Base-by-base conservation (phyloP, 2,329 filamentous ascomycete species). In the Phialophora expanda region DNA sequence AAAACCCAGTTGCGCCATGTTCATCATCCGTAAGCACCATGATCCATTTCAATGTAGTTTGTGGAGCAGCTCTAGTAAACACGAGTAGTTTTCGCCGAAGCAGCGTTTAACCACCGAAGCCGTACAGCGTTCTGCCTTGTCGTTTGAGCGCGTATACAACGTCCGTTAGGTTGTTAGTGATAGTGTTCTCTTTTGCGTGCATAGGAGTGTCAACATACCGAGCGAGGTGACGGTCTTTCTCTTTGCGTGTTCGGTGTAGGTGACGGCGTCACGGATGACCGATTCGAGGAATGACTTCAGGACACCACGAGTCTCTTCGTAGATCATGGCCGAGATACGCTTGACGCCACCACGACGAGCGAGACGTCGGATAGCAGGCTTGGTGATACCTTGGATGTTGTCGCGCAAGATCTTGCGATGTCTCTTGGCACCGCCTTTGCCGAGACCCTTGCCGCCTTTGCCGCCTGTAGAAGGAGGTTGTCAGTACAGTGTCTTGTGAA, bases 271-370 rank as follows among this genome's bases (percentile, higher is more conserved):
- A 79, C 89, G 89, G 76, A 91, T 91, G 79, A 91, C 89, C 76
- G 65, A 70, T 82, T 90, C 89, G 72, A 91, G 87, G 87, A 90
- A 91, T 73, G 88, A 89, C 86, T 91, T 91, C 76, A 91, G 86
- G 70, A 91, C 89, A 84, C 87, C 87, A 73, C 89, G 89, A 70
- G 89, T 91, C 84, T 91, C 89, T 80, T 90, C 89, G 84, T 91
- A 91, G 82, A 91, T 91, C 88, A 91, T 85, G 81, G 93, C 93
- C 77, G 93, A 97, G 78, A 97, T 97, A 96, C 93, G 93, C 91
- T 97, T 97, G 87, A 97, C 93, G 93, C 93, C 93, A 83, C 93
- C 93, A 95, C 82, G 82, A 76, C 82, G 82, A 71, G 81, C 82
- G 74, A 84, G 81, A 83, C 82, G 81, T 66, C 82, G 81, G 75